These are phyloP conservation scores for Micractinium sp. DNA, from an alignment of 139 green algal species.

Conservation along the genomic window DNA sequence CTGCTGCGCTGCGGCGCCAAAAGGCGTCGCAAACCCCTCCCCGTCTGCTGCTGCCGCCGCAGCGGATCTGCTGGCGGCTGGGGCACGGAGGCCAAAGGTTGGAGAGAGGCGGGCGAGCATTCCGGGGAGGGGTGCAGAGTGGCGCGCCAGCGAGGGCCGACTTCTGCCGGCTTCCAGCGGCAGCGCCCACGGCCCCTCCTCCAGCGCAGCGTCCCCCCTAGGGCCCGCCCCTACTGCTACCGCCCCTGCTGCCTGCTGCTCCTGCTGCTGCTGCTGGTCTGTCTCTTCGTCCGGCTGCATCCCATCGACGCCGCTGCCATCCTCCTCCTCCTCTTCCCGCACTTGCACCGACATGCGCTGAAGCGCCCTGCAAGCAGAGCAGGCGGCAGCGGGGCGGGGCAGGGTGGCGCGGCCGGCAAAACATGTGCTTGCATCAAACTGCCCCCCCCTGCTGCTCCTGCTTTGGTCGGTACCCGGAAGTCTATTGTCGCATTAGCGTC, in stretches of 20 bases:
- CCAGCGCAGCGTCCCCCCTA: background rate
- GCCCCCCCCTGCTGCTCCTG: no score
- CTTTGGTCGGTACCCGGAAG: no score
- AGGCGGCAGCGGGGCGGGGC: background rate
- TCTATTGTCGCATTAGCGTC: no score
- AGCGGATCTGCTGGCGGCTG: background rate
- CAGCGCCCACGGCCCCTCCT: background rate
- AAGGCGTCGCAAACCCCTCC: no score
- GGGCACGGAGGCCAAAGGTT: background rate
- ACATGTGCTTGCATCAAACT: no score
- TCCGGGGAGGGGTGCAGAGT: background rate
- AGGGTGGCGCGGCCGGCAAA: no score
- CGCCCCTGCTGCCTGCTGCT: background rate
- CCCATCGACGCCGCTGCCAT: background rate
- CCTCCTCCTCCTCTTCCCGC: background rate
- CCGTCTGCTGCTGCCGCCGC: background rate
- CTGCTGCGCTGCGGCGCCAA: background rate
- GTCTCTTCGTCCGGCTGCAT: background rate
- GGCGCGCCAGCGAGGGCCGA: background rate
- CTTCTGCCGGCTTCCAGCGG: background rate
- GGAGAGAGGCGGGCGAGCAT: background rate
- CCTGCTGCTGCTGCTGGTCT: background rate
- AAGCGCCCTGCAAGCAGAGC: background rate
- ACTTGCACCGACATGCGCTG: slow-evolving; percentile 4
- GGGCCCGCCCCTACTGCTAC: background rate